A percentile compares a stretch with the other conserved stretches of the same genome.
Evolutionary conservation across 2,329 filamentous ascomycete genomes (phyloP).

Genomic region (Aspergillus versicolor): DNA sequence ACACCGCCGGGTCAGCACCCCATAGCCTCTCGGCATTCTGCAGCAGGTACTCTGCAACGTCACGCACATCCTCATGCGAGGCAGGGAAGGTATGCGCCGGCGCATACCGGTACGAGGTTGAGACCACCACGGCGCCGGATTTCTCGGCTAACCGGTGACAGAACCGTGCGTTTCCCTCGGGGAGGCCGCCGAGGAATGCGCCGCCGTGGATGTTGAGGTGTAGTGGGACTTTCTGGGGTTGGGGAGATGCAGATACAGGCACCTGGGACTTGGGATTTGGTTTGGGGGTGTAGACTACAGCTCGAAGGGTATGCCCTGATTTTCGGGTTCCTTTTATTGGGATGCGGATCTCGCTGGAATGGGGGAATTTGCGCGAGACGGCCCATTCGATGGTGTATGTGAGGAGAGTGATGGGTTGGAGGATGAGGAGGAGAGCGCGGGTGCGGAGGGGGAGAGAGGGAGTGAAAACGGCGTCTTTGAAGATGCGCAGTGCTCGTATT

Average conservation of each 20-base stretch:
- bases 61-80: slow-evolving; percentile 45
- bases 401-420: slow-evolving; percentile 44
- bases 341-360: slow-evolving; percentile 1
- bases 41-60: slow-evolving; percentile 42
- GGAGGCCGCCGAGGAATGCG: slow-evolving; percentile 14
- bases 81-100: slow-evolving; percentile 44
- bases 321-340: slow-evolving; percentile 1
- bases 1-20: slow-evolving; percentile 24
- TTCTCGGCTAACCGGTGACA: slow-evolving; percentile 33
- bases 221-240: not conserved
- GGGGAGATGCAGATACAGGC: not conserved
- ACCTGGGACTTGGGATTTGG: not conserved
- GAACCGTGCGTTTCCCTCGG: slow-evolving; percentile 15
- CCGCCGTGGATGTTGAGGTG: slow-evolving; percentile 19
- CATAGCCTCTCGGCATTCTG: slow-evolving; percentile 37
- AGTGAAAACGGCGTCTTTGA: slow-evolving; percentile 34
- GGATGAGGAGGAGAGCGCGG: slow-evolving; percentile 46
- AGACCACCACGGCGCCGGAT: slow-evolving; percentile 44
- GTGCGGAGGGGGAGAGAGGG: slow-evolving; percentile 38
- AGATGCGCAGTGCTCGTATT: slow-evolving; percentile 1
- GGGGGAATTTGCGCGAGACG: slow-evolving; percentile 4
- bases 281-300: slow-evolving; percentile 9
- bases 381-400: slow-evolving; percentile 38
- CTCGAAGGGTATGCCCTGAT: slow-evolving; percentile 6
- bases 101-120: slow-evolving; percentile 42